Base-by-base conservation (phyloP, 306 rosid genomes). In the Corylus heterophylla region DNA sequence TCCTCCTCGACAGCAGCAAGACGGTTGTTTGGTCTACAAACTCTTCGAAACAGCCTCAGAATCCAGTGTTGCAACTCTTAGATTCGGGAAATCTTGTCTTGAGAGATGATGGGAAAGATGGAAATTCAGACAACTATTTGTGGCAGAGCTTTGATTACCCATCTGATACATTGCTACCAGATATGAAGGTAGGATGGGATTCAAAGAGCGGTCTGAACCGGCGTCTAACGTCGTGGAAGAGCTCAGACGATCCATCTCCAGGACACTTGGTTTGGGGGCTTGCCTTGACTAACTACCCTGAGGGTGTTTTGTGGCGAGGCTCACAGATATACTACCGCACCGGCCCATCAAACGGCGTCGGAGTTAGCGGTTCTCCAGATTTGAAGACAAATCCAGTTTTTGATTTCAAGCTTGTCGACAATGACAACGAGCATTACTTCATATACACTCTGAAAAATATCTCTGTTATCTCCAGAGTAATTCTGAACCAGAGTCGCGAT, bases 81-180 rank as follows among this genome's bases (percentile, higher is more conserved):
- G 80, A 83, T 77, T 79, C 85, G 10, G 97, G 91, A 37, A 92
- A 89, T 64, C 82, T 89, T 12, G 88, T 92, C 0, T 17, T 85
- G 12, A 84, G 77, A 71, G 83, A 83, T 72, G 83, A 82, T 72
- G 86, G 62, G 42, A 69, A 64, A 22, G 89, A 83, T 20, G 70
- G 77, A 13, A 74, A 66, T 42, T 54, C 82, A 2, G 83, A 66
- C 54, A 42, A 45, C 17, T 79, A 69, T 73, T 69, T 82, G 74
- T 89, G 93, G 97, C 89, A 91, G 55, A 86, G 93, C 80, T 89
- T 88, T 61, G 94, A 92, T 52, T 82, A 92, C 71, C 97, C 94
- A 20, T 71, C 81, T 48, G 91, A 89, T 35, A 85, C 94, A 44
- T 61, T 87, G n/a, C 66, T 89, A 37, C 92, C 90, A 2, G 87